phyloP scores from a whole-genome alignment of 352 stramenopile genomes.

The Globisporangium orthogonon region DNA sequence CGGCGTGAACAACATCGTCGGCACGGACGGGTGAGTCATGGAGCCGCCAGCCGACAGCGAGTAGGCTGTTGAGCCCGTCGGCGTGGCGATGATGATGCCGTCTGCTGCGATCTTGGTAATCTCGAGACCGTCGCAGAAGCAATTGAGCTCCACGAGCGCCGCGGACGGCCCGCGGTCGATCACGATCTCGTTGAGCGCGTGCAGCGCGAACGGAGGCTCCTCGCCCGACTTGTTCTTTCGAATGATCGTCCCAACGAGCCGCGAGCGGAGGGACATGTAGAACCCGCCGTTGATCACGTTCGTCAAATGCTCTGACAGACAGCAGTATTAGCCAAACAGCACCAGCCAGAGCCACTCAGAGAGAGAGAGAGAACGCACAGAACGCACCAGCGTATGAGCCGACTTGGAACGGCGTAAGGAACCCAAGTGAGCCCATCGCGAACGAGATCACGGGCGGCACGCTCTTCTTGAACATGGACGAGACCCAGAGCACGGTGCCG shows the following conservation, averaged over 20 bases:
- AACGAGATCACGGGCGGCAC: slow-evolving; percentile 94
- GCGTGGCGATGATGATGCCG: slow-evolving; percentile 98
- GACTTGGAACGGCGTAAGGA: slow-evolving; percentile 93
- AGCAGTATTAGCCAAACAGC: neutral
- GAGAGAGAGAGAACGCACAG: neutral
- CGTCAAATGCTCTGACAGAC: slow-evolving; percentile 50
- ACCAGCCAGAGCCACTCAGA: neutral
- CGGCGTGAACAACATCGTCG: slow-evolving; percentile 96
- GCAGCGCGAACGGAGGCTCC: slow-evolving; percentile 58
- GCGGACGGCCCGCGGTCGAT: slow-evolving; percentile 91
- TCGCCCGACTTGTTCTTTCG: slow-evolving; percentile 40
- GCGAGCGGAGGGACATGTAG: slow-evolving; percentile 77
- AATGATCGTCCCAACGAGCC: slow-evolving; percentile 66
- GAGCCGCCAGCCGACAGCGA: slow-evolving; percentile 95
- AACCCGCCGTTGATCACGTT: slow-evolving; percentile 78
- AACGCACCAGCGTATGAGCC: slow-evolving; percentile 35
- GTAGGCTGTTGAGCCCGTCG: slow-evolving; percentile 97
- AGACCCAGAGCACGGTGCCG: slow-evolving; percentile 88
- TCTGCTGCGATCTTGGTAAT: slow-evolving; percentile 94
- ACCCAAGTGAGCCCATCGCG: slow-evolving; percentile 93
- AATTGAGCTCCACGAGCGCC: slow-evolving; percentile 94
- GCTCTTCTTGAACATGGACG: slow-evolving; percentile 84
- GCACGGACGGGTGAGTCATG: slow-evolving; percentile 97
- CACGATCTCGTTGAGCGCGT: slow-evolving; percentile 98
- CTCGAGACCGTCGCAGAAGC: slow-evolving; percentile 95